Conservation (phyloP, 306 rosid species). For the Vigna radiata region DNA sequence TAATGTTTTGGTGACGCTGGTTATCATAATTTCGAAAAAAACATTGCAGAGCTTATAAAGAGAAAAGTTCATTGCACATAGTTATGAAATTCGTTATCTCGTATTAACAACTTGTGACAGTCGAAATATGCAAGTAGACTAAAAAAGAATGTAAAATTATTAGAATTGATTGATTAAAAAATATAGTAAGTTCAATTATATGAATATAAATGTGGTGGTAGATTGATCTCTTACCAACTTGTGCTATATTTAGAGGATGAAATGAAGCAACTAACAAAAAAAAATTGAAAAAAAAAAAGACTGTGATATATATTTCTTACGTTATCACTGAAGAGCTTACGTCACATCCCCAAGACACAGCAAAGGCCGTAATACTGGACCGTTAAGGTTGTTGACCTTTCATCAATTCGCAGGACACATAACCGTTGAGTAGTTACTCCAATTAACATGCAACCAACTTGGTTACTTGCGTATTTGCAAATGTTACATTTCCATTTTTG, state of each 20-base stretch:
- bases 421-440: conserved; percentile 9
- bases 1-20: background rate
- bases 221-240: background rate
- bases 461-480: conserved; percentile 27
- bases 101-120: background rate
- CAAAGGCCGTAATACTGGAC: conserved; percentile 14
- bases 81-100: too few species aligned
- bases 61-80: too few species aligned
- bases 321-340: background rate
- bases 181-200: background rate
- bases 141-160: background rate
- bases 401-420: background rate
- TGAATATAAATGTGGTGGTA: background rate
- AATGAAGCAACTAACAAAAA: conserved; percentile 12
- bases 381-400: conserved; percentile 27
- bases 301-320: background rate
- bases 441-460: background rate
- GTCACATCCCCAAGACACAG: background rate
- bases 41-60: too few species aligned
- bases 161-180: background rate
- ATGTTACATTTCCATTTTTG: background rate
- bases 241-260: background rate
- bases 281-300: background rate
- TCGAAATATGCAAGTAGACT: background rate
- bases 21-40: background rate